These are phyloP conservation scores for Fraxinus americana DNA, from an alignment of 257 asterid species.

Conservation along the genomic window DNA sequence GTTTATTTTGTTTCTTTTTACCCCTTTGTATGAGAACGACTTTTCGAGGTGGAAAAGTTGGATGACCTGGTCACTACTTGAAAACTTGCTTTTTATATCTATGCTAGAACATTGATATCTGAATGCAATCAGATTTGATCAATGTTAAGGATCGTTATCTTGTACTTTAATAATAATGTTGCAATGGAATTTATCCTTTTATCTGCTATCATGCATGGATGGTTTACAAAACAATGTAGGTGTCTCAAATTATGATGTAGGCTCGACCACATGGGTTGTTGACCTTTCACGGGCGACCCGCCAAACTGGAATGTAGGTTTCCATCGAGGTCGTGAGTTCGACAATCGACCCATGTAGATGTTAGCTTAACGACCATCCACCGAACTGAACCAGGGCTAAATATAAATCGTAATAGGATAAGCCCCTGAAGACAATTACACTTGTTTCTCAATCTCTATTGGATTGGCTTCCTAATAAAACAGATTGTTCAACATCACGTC, in stretches of 20 bases:
- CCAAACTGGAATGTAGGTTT: background rate
- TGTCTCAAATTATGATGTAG: background rate
- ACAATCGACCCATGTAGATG: too few relatives aligned
- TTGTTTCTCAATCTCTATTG: too few relatives aligned
- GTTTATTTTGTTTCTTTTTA: background rate
- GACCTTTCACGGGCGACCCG: too few relatives aligned
- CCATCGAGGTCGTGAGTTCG: background rate
- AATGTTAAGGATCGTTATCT: background rate
- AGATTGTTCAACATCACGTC: too few relatives aligned
- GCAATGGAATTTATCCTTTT: background rate
- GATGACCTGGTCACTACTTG: background rate
- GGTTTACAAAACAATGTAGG: background rate
- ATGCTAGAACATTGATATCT: background rate
- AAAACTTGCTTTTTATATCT: background rate
- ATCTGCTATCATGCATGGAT: background rate
- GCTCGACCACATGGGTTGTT: background rate
- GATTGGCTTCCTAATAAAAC: too few relatives aligned
- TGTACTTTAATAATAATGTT: background rate
- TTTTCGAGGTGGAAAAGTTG: background rate
- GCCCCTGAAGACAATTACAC: too few relatives aligned
- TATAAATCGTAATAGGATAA: too few relatives aligned
- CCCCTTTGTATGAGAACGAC: background rate
- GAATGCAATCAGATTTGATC: background rate
- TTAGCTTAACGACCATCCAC: too few relatives aligned
- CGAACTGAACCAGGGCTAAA: too few relatives aligned